Base-by-base conservation (phyloP, 495 filamentous ascomycete genomes). In the Cudoniella acicularis region DNA sequence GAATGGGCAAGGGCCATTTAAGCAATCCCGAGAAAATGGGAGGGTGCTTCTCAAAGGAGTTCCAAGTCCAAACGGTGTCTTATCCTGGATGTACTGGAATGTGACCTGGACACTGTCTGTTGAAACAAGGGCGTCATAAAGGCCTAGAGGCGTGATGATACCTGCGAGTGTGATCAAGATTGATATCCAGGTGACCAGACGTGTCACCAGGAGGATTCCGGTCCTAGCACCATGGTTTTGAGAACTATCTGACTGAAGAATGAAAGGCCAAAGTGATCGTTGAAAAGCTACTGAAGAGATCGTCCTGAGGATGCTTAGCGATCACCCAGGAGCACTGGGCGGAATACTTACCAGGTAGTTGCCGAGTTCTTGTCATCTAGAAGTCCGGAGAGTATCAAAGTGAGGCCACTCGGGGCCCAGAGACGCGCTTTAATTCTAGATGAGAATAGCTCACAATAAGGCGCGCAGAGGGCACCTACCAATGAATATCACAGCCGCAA, bases 121-220 rank as follows among this genome's bases (percentile, higher is more conserved):
- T 10, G 40, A 21, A 6, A 27, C 20, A 47, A 48, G 16, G 9
- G 20, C 36, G 3, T 56, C 17, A 23, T 48, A 56, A 17, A 56
- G 41, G n/a, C 54, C 54, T 11, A 56, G 41, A 26, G 54, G 54
- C 11, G 54, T 48, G 18, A 56, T n/a, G 26, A 56, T 40, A 16
- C 22, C 54, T 1, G 54, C 54, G 18, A 56, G 3, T 1, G 26
- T n/a, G 18, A 54, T 54, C 25, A 54, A 22, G 16, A 22, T 9
- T 3, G 10, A 8, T 30, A 43, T 41, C 9, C 16, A 23, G 16
- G 36, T 41, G 2, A 56, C 18, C 10, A 49, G 18, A 18, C 25
- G 10, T 10, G 45, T 23, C 41, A 49, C 9, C 1, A 47, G 16
- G 10, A 47, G 20, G 20, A 56, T 20, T 16, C 27, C 26, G 27